Base-by-base conservation (phyloP, 345 rosid species). In the Euphorbia peplus region DNA sequence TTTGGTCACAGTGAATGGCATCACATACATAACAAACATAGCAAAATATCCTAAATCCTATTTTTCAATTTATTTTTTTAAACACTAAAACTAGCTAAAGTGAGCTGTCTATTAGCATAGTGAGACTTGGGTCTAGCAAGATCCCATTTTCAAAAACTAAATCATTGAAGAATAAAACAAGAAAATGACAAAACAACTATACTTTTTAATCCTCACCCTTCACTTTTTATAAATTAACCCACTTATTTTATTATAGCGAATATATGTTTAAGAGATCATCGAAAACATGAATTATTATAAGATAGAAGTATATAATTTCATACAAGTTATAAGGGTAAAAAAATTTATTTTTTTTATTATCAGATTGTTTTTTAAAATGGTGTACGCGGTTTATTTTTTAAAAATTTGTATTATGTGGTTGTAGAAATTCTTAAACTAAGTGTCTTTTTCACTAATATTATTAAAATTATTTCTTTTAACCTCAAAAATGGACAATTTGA, bases 41-140 rank as follows among this genome's bases (percentile, higher is more conserved):
- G 50, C 37, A 60, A 35, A 37, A 18, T 10, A 39, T 39, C 50
- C n/a, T 37, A 60, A 35, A 4, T 16, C 29, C 41, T 21, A 32
- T 61, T 61, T 37, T 15, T 32, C 3, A 8, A 37, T 37, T 3
- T 48, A 60, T 19, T 14, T 28, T 22, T 52, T 52, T 24, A 24
- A 54, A 54, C 30, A 54, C 37, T 19, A 60, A 75, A 75, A 39
- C 8, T 59, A 74, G 60, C 58, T 66, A 37, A 66, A 64, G 74
- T 90, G 88, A 88, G 91, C 83, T 88, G 91, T 86, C 83, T 88
- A 90, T 86, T 79, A 81, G 81, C 84, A 85, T 79, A 72, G 80
- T 72, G 80, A 75, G 61, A 56, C 68, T 55, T 53, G 73, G 74
- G 80, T 74, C 66, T 68, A 71, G 55, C 74, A 74, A 77, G 68